Conservation (phyloP, 2,329 filamentous ascomycete genomes). For the Sarocladium oryzae region DNA sequence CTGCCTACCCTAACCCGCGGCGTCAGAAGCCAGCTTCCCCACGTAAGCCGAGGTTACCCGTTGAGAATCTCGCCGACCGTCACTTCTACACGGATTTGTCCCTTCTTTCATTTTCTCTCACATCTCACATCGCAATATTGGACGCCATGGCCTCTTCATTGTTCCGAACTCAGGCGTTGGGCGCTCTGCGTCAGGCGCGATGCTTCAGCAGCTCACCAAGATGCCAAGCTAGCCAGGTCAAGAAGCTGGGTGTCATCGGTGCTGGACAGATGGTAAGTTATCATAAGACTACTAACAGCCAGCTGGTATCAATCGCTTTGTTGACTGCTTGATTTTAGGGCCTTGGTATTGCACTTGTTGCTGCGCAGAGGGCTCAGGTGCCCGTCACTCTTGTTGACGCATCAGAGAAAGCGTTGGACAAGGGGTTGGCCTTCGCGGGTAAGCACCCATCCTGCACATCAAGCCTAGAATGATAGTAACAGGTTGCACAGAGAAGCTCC, state of each 20-base stretch:
- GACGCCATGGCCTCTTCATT: constrained; percentile 32
- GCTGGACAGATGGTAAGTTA: constrained; percentile 85
- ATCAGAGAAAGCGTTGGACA: constrained; percentile 78
- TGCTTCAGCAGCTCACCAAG: constrained; percentile 64
- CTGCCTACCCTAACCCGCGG: not conserved
- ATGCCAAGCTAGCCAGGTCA: constrained; percentile 64
- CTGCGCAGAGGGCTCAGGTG: constrained; percentile 74
- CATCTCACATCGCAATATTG: not conserved
- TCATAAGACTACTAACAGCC: too few relatives aligned
- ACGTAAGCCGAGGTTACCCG: constrained; percentile 38
- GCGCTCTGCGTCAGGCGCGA: constrained; percentile 36
- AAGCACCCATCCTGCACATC: constrained; percentile 11
- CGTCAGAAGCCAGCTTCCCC: constrained; percentile 7
- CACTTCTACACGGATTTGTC: constrained; percentile 9
- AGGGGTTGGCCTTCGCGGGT: constrained; percentile 86
- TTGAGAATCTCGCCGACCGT: constrained; percentile 10
- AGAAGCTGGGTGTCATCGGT: constrained; percentile 83
- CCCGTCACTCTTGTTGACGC: constrained; percentile 82
- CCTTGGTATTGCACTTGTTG: constrained; percentile 90
- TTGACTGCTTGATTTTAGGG: constrained; percentile 56
- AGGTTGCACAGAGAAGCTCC: constrained; percentile 64
- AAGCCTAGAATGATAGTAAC: not conserved
- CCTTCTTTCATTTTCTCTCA: not conserved
- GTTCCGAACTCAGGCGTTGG: constrained; percentile 29
- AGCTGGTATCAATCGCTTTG: too few relatives aligned